These are phyloP conservation scores for Conoideocrella luteorostrata DNA, from an alignment of 2,329 filamentous ascomycete genomes.

Conservation along the genomic window DNA sequence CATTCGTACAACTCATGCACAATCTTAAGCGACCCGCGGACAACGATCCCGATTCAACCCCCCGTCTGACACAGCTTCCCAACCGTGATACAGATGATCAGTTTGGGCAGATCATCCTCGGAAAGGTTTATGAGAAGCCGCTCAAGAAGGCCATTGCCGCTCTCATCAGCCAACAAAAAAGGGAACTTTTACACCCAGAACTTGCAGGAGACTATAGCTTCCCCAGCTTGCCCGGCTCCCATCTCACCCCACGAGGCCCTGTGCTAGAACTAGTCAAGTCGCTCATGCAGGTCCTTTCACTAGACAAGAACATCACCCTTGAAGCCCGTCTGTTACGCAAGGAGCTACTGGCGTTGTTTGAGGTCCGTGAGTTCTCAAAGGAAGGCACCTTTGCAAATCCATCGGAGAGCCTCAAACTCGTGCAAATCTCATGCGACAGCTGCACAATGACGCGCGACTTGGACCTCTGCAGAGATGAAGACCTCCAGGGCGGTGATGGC, in stretches of 20 bases:
- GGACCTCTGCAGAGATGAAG: conserved; percentile 86
- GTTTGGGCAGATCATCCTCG: conserved; percentile 60
- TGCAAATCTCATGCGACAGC: conserved; percentile 77
- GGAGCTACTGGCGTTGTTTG: conserved; percentile 82
- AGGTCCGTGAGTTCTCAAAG: conserved; percentile 86
- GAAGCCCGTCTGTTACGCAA: conserved; percentile 85
- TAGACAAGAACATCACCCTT: conserved; percentile 85
- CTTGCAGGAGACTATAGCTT: conserved; percentile 83
- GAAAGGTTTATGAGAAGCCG: conserved; percentile 80
- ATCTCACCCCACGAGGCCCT: conserved; percentile 53
- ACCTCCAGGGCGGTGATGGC: conserved; percentile 48
- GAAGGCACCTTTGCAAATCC: conserved; percentile 88
- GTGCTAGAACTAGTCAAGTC: conserved; percentile 87
- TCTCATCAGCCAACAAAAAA: conserved; percentile 79
- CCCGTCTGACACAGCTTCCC: conserved; percentile 52
- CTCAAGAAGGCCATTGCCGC: conserved; percentile 80
- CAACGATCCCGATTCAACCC: conserved; percentile 44
- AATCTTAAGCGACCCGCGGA: conserved; percentile 63
- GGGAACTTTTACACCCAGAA: conserved; percentile 83
- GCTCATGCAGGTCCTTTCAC: conserved; percentile 83
- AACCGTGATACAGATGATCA: conserved; percentile 53
- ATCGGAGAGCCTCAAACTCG: conserved; percentile 63
- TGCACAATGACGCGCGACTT: conserved; percentile 86
- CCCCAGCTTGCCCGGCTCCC: conserved; percentile 69
- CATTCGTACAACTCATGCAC: conserved; percentile 95